Base-by-base conservation (phyloP, 2,329 filamentous ascomycete species). In the Paecilomyces dactylethromorphus region DNA sequence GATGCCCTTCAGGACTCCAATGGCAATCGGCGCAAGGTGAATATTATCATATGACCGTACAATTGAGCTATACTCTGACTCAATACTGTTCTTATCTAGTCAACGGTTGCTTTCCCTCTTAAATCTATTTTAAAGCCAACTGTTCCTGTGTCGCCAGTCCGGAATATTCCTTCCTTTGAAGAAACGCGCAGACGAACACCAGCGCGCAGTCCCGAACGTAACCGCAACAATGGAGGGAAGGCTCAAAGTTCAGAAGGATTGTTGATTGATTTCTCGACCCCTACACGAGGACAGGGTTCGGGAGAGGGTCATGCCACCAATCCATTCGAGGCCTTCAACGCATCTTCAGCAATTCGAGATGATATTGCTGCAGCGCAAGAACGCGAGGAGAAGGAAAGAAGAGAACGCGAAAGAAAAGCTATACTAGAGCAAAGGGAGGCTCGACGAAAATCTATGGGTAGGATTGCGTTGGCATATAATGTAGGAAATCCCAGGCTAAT, bases 391-490 rank as follows among this genome's bases (percentile, higher is more conserved):
- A 82, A 83, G 50, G 87, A 87, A 67, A 80, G 81, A 58, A 76
- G 78, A 13, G 79, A 85, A 57, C 69, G 83, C 13, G 83, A 87
- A 68, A 86, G 84, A 54, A 71, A 78, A 65, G 84, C 84, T 53
- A 81, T 86, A 54, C 77, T 83, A 59, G 87, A 93, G 66, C 84
- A 92, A 58, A 84, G 92, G 66, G 94, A 96, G 72, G 92, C 91
- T 52, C 87, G 94, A 63, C 85, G 94, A 66, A 97, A 97, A 73
- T 97, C 92, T 18, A 83, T 96, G 59, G 92, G 82, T 84, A 72
- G 39, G 52, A 15, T 21, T 26, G 12, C 35, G 22, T 13, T 22
- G 11, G 29, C 29, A 49, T 52, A 3, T 53, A 6, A 3, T 10
- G 12, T 26, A 31, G 8, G 29, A 22, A 21, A 39, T 18, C 18